Evolutionary conservation across 2,329 filamentous ascomycete genomes (phyloP), one percentile per base, ranked within the genome.

Genomic region (Dactylella cylindrospora): DNA sequence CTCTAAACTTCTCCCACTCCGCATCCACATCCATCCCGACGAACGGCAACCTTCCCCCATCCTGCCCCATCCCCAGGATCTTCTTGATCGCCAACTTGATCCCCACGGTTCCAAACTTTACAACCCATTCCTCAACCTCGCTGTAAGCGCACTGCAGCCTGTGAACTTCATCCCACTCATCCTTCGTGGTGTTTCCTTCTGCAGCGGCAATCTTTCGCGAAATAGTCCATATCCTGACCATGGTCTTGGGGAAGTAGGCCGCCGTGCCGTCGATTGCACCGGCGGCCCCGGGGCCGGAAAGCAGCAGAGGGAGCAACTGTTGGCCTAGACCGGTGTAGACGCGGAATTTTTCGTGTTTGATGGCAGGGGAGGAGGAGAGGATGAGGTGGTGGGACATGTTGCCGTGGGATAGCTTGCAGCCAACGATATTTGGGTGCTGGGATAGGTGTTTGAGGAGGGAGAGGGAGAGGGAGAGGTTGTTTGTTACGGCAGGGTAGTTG

Each of bases 331-430:
- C 83, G 2, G 81, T 83, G 73, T 80, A 85, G 23, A 81, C 78
- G 66, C 76, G 77, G 73, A 85, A 85, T 39, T 77, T 73, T 1
- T 71, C 68, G 67, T 80, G 77, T 70, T 84, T 79, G 68, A 85
- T 83, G 40, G 74, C 70, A 0, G 82, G 82, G 67, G 78, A 79
- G 3, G 78, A 75, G 3, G 80, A 80, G 55, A 85, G 78, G 70
- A 84, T 79, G 3, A 79, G 76, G 69, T 84, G 82, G 67, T 79
- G 76, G n/a, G 81, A 83, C 39, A 85, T 76, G 69, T 84, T 81
- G 44, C 81, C 82, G 70, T 86, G 83, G 0, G 82, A 85, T 67
- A 86, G 79, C 73, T 86, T 86, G 73, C 80, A 84, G 44, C 83
- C 83, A 3, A 85, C 82, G 55, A 85, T 84, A 68, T 85, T 85